A percentile compares a stretch with the other conserved stretches of the same genome.
These are phyloP conservation scores for Postia placenta DNA, from an alignment of 768 basidiomycete species.

Conservation along the genomic window DNA sequence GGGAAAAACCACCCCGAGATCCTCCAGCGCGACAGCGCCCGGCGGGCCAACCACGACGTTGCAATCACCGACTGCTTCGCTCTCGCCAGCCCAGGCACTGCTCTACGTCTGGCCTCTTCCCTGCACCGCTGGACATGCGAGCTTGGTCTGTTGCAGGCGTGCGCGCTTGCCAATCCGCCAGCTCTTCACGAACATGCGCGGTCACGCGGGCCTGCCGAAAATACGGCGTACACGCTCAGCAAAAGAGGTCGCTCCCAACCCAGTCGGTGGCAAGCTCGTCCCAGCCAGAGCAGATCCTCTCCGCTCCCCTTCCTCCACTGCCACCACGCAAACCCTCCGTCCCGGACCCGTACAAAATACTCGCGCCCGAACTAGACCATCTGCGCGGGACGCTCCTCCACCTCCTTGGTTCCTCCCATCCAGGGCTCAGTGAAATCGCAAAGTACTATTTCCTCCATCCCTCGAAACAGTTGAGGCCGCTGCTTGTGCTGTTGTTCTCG, in stretches of 20 bases:
- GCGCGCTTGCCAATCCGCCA: conserved; percentile 13
- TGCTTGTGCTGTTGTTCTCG: conserved; percentile 84
- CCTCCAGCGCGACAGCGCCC: conserved; percentile 4
- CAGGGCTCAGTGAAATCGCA: conserved; percentile 81
- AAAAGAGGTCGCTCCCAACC: conserved; percentile 11
- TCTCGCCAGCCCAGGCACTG: conserved; percentile 4
- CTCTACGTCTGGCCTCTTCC: not conserved
- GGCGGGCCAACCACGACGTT: not conserved
- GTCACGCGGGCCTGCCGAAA: conserved; percentile 19
- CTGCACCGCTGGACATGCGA: conserved; percentile 25
- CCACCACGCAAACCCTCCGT: conserved; percentile 14
- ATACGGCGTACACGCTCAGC: conserved; percentile 19
- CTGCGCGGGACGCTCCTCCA: conserved; percentile 68
- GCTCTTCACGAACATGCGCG: conserved; percentile 7
- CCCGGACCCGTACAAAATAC: conserved; percentile 62
- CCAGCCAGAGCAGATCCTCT: conserved; percentile 26
- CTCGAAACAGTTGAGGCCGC: conserved; percentile 86
- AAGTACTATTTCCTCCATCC: conserved; percentile 88
- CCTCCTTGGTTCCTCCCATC: conserved; percentile 85
- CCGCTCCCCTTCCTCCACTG: not conserved
- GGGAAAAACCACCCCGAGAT: not conserved
- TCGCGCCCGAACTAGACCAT: conserved; percentile 65
- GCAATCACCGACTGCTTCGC: not conserved
- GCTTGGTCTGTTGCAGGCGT: conserved; percentile 21
- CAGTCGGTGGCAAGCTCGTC: conserved; percentile 6